Evolutionary conservation across 2,329 filamentous ascomycete species (phyloP), one percentile per base, ranked within the genome.

Genomic region (Grosmannia clavigera): DNA sequence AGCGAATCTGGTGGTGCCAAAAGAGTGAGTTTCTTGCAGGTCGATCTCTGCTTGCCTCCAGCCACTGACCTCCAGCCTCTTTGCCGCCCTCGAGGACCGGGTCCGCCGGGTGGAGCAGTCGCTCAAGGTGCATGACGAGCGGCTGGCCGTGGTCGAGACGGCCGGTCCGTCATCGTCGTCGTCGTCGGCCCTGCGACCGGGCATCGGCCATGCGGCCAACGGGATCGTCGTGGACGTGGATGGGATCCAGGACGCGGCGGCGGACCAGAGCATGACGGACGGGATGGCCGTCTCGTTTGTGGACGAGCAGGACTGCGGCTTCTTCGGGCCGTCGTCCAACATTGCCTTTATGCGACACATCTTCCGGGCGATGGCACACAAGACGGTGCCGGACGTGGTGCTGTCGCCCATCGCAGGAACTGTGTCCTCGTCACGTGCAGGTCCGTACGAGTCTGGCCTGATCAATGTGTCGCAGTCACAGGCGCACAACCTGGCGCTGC

Each of bases 281-380:
- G 52, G 52, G 19, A 54, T 54, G 52, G 52, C 52, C 1, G 52
- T 54, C 5, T 54, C 52, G 19, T 54, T 54, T 54, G 52, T 54
- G 1, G 52, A 54, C 16, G 52, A 54, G 52, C 52, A 54, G 31
- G 52, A 54, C 52, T 54, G 52, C n/a, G 52, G 52, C 5, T 54
- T 52, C 31, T 57, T 57, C 22, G 38, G 52, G 16, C 66, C 66
- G 0, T 66, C 65, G 9, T 67, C 66, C 19, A 68, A 68, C 35
- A 68, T 67, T 16, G 66, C 66, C 9, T 67, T 68, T n/a, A 58
- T 62, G n/a, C 65, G 66, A 0, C 62, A 64, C 51, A 67, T 67
- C 29, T 57, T 58, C 25, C 40, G 57, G 5, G 64, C 65, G 16
- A 53, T 65, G 31, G 56, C 63, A 11, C 51, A 61, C 14, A 51